Evolutionary conservation across 73 alveolate genomes (phyloP).

Genomic region (Tetrahymena malaccensis): DNA sequence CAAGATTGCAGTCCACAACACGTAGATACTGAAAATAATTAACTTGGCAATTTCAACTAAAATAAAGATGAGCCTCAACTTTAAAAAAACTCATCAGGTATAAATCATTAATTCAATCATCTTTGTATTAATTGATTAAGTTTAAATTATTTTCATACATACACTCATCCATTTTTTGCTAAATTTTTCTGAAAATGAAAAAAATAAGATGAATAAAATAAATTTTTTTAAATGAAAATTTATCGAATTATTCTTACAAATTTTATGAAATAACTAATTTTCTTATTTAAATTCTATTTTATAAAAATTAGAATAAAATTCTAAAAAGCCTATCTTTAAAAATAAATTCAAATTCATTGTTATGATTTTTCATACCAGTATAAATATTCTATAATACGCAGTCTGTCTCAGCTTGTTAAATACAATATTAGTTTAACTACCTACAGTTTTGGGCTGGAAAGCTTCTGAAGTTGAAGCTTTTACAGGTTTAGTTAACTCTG

Average conservation of each 20-base stretch:
- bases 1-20: neutral
- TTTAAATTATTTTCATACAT: too few relatives aligned
- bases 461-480: neutral
- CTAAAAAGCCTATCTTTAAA: neutral
- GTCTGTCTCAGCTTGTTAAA: neutral
- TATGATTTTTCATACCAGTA: neutral
- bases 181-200: too few relatives aligned
- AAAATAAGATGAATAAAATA: too few relatives aligned
- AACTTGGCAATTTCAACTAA: neutral
- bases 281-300: neutral
- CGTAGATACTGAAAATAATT: neutral
- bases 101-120: too few relatives aligned
- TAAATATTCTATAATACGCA: neutral
- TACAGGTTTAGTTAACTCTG: neutral
- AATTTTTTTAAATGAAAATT: too few relatives aligned
- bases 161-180: too few relatives aligned
- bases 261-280: too few relatives aligned
- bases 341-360: neutral
- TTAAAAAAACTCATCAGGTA: neutral
- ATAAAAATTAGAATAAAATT: neutral
- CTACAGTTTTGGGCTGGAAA: neutral
- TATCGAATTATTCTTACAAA: too few relatives aligned
- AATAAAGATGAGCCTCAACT: neutral
- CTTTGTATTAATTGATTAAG: too few relatives aligned
- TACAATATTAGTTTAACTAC: neutral